Evolutionary conservation across 257 asterid species (phyloP).

Genomic region (Gentiana straminea): DNA sequence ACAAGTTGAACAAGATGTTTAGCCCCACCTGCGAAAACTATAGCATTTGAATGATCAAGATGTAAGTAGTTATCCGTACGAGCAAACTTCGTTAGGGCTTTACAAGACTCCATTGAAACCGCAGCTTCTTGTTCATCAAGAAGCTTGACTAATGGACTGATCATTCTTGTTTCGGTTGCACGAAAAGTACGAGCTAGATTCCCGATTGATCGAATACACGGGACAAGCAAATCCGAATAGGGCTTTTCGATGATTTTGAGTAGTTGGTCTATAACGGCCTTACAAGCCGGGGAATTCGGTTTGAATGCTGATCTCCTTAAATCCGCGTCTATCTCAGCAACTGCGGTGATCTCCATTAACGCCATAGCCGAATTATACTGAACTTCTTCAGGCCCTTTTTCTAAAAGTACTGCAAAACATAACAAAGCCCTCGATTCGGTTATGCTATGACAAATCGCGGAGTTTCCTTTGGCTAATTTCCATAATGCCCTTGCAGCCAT

Average conservation of each 20-base stretch:
- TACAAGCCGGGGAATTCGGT: constrained; percentile 35
- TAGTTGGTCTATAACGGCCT: constrained; percentile 33
- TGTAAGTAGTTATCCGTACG: constrained; percentile 30
- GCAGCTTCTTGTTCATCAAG: constrained; percentile 26
- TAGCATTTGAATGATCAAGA: constrained; percentile 32
- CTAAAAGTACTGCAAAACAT: constrained; percentile 61
- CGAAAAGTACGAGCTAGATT: constrained; percentile 31
- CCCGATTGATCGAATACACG: constrained; percentile 32
- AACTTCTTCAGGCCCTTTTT: constrained; percentile 59
- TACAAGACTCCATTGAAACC: constrained; percentile 26
- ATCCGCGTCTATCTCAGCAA: constrained; percentile 28
- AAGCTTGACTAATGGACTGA: constrained; percentile 28
- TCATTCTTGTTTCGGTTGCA: constrained; percentile 37
- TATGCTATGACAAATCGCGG: constrained; percentile 66
- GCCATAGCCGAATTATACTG: constrained; percentile 74
- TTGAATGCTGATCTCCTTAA: constrained; percentile 39
- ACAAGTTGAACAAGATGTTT: constrained; percentile 28
- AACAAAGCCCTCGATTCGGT: constrained; percentile 71
- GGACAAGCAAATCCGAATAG: constrained; percentile 21
- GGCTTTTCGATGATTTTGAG: constrained; percentile 22
- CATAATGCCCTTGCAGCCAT: constrained; percentile 87
- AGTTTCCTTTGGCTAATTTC: constrained; percentile 55
- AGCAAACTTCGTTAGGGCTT: constrained; percentile 35
- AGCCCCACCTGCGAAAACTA: constrained; percentile 32
- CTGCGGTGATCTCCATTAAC: constrained; percentile 40